Evolutionary conservation across 257 asterid genomes (phyloP).

Genomic region (Primulina huaijiensis): DNA sequence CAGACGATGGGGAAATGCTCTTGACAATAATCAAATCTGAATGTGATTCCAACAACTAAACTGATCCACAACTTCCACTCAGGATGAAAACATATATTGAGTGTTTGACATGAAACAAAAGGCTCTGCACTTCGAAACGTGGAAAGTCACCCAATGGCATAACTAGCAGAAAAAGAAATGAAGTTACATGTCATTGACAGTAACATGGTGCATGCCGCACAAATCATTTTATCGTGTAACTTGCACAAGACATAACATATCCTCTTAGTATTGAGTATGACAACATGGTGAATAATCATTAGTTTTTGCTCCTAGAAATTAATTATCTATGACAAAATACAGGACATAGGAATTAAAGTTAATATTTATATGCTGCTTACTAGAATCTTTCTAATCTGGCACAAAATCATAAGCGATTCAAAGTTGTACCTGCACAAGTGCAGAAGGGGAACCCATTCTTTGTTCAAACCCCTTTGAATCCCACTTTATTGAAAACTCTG

Average conservation of each 20-base stretch:
- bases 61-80: neutral
- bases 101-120: too few species aligned
- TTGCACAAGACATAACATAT: neutral
- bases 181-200: neutral
- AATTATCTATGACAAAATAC: neutral
- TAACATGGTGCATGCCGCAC: neutral
- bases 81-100: neutral
- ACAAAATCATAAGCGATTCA: conserved; percentile 16
- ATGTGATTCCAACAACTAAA: neutral
- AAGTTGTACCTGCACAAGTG: conserved; percentile 50
- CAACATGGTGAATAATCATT: neutral
- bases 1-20: neutral
- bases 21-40: neutral
- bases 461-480: conserved; percentile 69
- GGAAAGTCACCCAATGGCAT: neutral
- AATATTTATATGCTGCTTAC: neutral
- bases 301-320: neutral
- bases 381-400: conserved; percentile 19
- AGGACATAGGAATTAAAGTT: conserved; percentile 14
- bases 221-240: neutral
- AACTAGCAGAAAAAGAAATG: neutral
- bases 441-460: conserved; percentile 62
- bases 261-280: neutral
- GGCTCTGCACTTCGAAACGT: too few species aligned
- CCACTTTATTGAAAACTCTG: conserved; percentile 81